Percentiles rank a stretch among this genome's conserved stretches.
These are phyloP conservation scores for Talaromyces nanjingensis DNA, from an alignment of 495 filamentous ascomycete genomes.

Conservation along the genomic window DNA sequence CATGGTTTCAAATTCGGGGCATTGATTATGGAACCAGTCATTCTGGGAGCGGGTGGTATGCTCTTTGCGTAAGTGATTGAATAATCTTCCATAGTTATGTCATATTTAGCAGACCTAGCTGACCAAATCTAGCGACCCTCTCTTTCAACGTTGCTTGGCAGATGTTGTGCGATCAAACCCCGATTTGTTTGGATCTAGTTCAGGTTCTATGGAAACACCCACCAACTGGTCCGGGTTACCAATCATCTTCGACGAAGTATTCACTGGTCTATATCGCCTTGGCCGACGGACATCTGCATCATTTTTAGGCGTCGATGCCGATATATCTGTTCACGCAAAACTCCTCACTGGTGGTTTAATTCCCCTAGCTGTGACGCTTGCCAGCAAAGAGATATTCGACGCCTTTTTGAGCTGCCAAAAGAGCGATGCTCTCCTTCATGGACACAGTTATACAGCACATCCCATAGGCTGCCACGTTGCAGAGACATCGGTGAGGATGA, in stretches of 20 bases:
- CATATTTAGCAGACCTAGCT: background rate
- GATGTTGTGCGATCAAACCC: conserved; percentile 52
- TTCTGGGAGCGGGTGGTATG: conserved; percentile 76
- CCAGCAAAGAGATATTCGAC: conserved; percentile 64
- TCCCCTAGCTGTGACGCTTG: conserved; percentile 64
- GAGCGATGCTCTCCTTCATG: conserved; percentile 66
- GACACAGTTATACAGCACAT: conserved; percentile 78
- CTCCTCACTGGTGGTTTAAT: conserved; percentile 70
- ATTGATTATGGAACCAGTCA: conserved; percentile 66
- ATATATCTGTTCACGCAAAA: conserved; percentile 72
- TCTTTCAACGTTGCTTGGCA: conserved; percentile 65
- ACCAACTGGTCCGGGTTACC: conserved; percentile 62
- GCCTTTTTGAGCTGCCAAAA: conserved; percentile 61
- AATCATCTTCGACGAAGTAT: conserved; percentile 73
- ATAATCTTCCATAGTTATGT: background rate
- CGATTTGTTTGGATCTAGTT: conserved; percentile 33
- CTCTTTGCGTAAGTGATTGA: conserved; percentile 51
- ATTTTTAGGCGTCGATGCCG: conserved; percentile 57
- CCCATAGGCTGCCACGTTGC: conserved; percentile 70
- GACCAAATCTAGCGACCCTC: conserved; percentile 52
- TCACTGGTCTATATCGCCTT: conserved; percentile 73
- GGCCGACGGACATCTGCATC: conserved; percentile 57
- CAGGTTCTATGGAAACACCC: conserved; percentile 13
- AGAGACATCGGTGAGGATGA: conserved; percentile 44
- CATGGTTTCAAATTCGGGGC: conserved; percentile 64